Evolutionary conservation across 2,329 filamentous ascomycete species (phyloP).

Genomic region (Fusarium sp.): DNA sequence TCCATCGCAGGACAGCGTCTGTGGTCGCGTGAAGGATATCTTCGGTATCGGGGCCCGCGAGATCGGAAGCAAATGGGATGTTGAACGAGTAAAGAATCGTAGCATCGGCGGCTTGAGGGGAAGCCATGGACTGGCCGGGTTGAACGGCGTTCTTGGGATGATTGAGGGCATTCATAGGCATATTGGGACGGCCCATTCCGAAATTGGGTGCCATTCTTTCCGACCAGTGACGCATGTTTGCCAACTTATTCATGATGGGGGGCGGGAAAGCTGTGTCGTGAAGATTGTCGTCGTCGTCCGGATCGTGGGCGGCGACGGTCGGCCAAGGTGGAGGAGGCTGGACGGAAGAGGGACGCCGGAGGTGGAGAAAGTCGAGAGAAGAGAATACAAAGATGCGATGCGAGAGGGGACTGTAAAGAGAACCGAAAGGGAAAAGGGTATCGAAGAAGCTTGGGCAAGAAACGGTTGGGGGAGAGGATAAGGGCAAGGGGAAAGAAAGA

Average conservation of each 20-base stretch:
- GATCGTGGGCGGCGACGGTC: constrained; percentile 48
- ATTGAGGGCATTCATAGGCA: constrained; percentile 68
- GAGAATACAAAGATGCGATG: constrained; percentile 41
- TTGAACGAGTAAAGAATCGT: constrained; percentile 97
- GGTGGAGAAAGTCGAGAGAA: constrained; percentile 39
- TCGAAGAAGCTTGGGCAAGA: constrained; percentile 46
- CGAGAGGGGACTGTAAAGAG: constrained; percentile 34
- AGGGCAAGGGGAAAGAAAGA: constrained; percentile 38
- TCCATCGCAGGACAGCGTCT: constrained; percentile 91
- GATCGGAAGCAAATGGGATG: constrained; percentile 92
- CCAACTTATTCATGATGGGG: constrained; percentile 76
- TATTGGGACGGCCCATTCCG: constrained; percentile 72
- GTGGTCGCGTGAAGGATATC: constrained; percentile 94
- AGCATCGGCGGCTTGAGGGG: constrained; percentile 78
- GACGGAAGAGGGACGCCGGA: constrained; percentile 38
- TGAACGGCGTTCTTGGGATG: constrained; percentile 69
- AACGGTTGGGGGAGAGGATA: constrained; percentile 36
- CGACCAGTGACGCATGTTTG: constrained; percentile 79
- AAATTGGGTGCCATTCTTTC: constrained; percentile 78
- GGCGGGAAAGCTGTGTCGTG: constrained; percentile 37
- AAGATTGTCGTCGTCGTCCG: constrained; percentile 44
- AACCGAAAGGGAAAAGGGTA: constrained; percentile 37
- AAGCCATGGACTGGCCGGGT: constrained; percentile 69
- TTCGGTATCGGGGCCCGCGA: constrained; percentile 91
- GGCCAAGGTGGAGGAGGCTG: constrained; percentile 44